Conservation (phyloP, 331 rosid genomes). For the Telfairia occidentalis region DNA sequence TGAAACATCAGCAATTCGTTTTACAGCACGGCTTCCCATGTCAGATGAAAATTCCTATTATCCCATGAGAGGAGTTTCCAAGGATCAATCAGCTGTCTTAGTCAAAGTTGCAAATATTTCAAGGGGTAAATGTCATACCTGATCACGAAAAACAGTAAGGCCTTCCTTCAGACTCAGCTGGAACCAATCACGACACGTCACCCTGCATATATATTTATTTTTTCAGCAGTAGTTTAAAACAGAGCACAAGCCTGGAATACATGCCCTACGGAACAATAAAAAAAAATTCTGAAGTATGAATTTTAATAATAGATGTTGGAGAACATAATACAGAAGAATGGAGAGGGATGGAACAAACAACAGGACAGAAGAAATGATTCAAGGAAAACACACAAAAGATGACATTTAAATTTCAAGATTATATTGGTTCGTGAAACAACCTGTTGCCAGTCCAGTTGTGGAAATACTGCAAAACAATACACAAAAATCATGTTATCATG, state of each 20-base stretch:
- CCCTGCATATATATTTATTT: constrained; percentile 38
- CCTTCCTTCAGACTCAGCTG: constrained; percentile 99
- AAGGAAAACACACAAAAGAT: constrained; percentile 10
- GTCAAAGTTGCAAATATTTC: not conserved
- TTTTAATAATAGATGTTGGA: not conserved
- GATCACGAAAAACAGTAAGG: constrained; percentile 98
- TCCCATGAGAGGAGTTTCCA: constrained; percentile 12
- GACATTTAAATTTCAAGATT: not conserved
- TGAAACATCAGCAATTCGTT: constrained; percentile 80
- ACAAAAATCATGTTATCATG: constrained; percentile 2
- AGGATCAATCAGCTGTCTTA: not conserved
- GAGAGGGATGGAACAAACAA: constrained; percentile 13
- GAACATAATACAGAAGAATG: not conserved
- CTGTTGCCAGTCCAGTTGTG: constrained; percentile 99
- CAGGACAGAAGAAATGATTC: constrained; percentile 8
- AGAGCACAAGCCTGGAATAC: not conserved
- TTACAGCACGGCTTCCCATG: constrained; percentile 91
- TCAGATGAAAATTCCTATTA: constrained; percentile 93
- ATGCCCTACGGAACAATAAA: not conserved
- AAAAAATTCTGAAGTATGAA: not conserved
- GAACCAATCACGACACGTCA: constrained; percentile 99
- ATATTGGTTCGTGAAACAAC: constrained; percentile 24
- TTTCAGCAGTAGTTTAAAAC: constrained; percentile 17
- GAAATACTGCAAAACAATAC: constrained; percentile 69
- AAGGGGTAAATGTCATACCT: constrained; percentile 33